phyloP scores from a whole-genome alignment of 2,329 filamentous ascomycete genomes.

The Westerdykella ornata region DNA sequence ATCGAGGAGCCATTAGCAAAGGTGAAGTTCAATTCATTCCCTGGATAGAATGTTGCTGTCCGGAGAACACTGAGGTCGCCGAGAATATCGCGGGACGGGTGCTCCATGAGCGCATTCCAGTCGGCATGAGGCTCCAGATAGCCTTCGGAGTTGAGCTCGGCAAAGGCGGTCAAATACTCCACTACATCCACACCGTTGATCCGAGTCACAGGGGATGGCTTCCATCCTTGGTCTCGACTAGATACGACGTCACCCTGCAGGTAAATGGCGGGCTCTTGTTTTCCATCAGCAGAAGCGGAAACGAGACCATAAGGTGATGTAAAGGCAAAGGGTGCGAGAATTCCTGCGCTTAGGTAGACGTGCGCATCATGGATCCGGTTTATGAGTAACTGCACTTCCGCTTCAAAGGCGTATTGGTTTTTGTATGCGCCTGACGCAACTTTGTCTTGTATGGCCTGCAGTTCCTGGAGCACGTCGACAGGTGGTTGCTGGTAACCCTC shows the following conservation, averaged over 20 bases:
- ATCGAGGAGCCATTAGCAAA: slow-evolving; percentile 18
- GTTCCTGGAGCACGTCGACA: slow-evolving; percentile 28
- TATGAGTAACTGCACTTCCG: slow-evolving; percentile 30
- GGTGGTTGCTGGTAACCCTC: slow-evolving; percentile 38
- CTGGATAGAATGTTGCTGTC: slow-evolving; percentile 31
- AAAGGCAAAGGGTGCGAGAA: slow-evolving; percentile 25
- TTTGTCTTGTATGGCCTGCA: slow-evolving; percentile 22
- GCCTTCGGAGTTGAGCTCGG: slow-evolving; percentile 29
- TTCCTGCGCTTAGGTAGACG: slow-evolving; percentile 17
- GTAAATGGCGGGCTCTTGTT: slow-evolving; percentile 26
- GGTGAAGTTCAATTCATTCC: slow-evolving; percentile 19
- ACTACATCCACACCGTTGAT: slow-evolving; percentile 25
- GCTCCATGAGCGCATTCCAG: slow-evolving; percentile 35
- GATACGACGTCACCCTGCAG: slow-evolving; percentile 25
- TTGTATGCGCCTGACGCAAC: slow-evolving; percentile 23
- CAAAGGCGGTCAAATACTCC: slow-evolving; percentile 19
- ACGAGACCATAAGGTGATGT: slow-evolving; percentile 18
- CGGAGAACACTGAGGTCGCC: slow-evolving; percentile 10
- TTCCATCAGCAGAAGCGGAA: slow-evolving; percentile 20
- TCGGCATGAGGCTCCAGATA: slow-evolving; percentile 39
- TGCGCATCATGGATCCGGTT: slow-evolving; percentile 31
- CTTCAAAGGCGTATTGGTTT: slow-evolving; percentile 38
- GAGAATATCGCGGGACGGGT: slow-evolving; percentile 14
- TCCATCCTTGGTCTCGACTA: slow-evolving; percentile 15
- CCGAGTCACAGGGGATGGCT: slow-evolving; percentile 17